Evolutionary conservation across 2,329 filamentous ascomycete genomes (phyloP), one percentile per base, ranked within the genome.

Genomic region (Xylariaceae sp.): DNA sequence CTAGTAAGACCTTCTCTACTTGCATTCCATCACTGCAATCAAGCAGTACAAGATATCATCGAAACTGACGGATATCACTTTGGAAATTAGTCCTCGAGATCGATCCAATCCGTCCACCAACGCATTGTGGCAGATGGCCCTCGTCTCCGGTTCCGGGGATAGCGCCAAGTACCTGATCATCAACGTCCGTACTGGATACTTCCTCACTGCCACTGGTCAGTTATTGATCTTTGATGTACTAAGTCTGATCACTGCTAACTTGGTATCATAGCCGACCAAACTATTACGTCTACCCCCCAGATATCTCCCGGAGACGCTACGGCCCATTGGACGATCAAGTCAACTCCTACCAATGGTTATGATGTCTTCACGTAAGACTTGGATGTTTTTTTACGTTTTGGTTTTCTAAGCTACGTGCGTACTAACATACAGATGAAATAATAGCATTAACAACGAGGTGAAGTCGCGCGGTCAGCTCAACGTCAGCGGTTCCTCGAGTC

Each of bases 301-400:
- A 49, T 52, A 26, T 57, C 53, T 11, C 53, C 53, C 32, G 36
- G 15, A 5, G 49, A 53, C 24, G n/a, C 41, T 0, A 43, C 48
- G n/a, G 36, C 41, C 48, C 53, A 32, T 39, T 57, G 54, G 54
- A 36, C 16, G 5, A 57, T 57, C 26, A 53, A 48, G 21, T 46
- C 32, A 7, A 41, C 10, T n/a, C 44, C 37, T 26, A 46, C 37
- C 18, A 57, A 57, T 21, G 44, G 54, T 7, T 57, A 57, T 23
- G 49, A 50, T 36, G 36, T 40, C 3, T 58, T 35, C 21, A 37
- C 39, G 55, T 54, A 26, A 54, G 50, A 39, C n/a, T 15, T 10
- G 5, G 3, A 18, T 24, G 23, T 6, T 42, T 18, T 27, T 20
- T 18, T 11, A 42, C 36, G 2, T 32, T 7, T 16, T 39, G 27